phyloP scores from a whole-genome alignment of 495 filamentous ascomycete genomes.

The Lasiosphaeria ovina region DNA sequence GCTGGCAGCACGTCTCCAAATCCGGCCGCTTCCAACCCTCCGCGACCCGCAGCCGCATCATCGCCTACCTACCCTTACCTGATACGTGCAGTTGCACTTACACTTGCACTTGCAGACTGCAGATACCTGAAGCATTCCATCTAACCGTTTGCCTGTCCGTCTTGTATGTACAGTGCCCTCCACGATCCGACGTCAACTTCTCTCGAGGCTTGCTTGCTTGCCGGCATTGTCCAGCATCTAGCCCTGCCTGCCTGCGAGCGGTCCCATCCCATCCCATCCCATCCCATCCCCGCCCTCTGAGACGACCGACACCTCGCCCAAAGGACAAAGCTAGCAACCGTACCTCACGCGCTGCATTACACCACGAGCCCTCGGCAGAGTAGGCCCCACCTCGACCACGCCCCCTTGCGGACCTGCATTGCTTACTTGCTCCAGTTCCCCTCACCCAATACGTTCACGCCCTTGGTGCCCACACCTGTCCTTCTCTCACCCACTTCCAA shows the following conservation, averaged over 20 bases:
- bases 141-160: not conserved
- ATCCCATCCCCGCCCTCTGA: constrained; percentile 9
- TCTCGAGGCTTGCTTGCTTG: constrained; percentile 14
- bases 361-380: constrained; percentile 21
- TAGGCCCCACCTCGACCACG: constrained; percentile 17
- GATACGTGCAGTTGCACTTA: not conserved
- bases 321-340: not conserved
- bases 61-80: not conserved
- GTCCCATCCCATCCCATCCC: not conserved
- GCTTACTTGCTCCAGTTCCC: constrained; percentile 12
- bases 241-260: not conserved
- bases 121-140: constrained; percentile 14
- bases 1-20: not conserved
- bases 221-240: constrained; percentile 2
- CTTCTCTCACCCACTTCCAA: constrained; percentile 1
- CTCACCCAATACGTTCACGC: constrained; percentile 12
- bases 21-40: not conserved
- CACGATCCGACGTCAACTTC: not conserved
- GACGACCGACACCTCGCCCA: not conserved
- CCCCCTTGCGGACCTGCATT: constrained; percentile 24
- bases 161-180: constrained; percentile 1
- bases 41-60: not conserved
- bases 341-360: not conserved
- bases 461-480: constrained; percentile 2
- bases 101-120: constrained; percentile 16